Conservation (phyloP, 2,329 filamentous ascomycete species). For the Chaetomium sp. region DNA sequence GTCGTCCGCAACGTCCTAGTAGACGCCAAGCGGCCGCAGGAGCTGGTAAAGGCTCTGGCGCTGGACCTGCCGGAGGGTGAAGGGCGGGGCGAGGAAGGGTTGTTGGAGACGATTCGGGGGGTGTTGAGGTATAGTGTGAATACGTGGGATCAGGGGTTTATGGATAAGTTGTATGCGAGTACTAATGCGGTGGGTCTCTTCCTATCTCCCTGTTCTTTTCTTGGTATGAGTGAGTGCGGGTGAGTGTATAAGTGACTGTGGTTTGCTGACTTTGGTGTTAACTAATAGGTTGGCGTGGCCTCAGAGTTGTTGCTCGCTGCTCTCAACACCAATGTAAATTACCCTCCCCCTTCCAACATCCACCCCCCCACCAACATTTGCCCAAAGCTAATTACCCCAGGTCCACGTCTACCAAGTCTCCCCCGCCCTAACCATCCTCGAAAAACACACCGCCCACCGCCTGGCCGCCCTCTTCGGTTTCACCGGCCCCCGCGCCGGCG, state of each 20-base stretch:
- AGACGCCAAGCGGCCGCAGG: constrained; percentile 53
- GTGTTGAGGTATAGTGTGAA: constrained; percentile 86
- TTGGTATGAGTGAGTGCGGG: background rate
- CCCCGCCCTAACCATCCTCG: constrained; percentile 77
- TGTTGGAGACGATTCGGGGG: constrained; percentile 63
- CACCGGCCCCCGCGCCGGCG: constrained; percentile 60
- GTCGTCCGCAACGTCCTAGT: constrained; percentile 53
- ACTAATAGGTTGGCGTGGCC: constrained; percentile 63
- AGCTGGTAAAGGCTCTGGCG: constrained; percentile 48
- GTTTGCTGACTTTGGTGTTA: background rate
- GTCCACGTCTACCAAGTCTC: constrained; percentile 92
- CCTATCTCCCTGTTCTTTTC: background rate
- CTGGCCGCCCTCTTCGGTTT: constrained; percentile 76
- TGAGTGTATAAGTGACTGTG: no score
- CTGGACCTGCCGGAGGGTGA: constrained; percentile 51
- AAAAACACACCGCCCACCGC: constrained; percentile 70
- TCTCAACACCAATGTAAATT: constrained; percentile 77
- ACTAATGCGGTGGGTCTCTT: constrained; percentile 64
- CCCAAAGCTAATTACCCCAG: constrained; percentile 29
- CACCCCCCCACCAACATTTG: background rate
- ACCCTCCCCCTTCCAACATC: background rate
- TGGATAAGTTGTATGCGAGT: constrained; percentile 91
- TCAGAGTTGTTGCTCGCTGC: constrained; percentile 78
- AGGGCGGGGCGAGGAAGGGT: constrained; percentile 62
- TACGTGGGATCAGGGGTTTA: constrained; percentile 96